Evolutionary conservation across 2,329 filamentous ascomycete species (phyloP).

Genomic region (Xylariales sp.): DNA sequence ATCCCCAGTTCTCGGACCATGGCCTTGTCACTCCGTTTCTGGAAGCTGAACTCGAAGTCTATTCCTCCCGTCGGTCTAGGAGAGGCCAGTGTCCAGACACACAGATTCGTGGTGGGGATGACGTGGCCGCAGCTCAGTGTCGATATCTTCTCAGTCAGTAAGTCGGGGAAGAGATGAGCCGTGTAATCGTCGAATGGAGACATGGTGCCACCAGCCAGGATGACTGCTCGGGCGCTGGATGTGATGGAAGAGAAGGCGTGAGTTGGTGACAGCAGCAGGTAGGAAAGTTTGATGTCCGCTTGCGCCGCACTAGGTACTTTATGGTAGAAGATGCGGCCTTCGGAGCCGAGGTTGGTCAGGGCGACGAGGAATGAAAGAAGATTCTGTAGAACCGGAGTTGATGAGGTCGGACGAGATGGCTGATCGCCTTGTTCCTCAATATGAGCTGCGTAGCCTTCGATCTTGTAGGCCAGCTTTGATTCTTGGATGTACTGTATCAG

Average conservation of each 20-base stretch:
- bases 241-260: slow-evolving; percentile 88
- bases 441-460: slow-evolving; percentile 78
- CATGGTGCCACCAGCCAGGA: slow-evolving; percentile 95
- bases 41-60: slow-evolving; percentile 83
- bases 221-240: slow-evolving; percentile 76
- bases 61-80: slow-evolving; percentile 32
- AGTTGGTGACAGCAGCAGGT: slow-evolving; percentile 85
- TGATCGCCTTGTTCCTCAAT: slow-evolving; percentile 42
- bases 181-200: slow-evolving; percentile 91
- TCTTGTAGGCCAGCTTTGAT: slow-evolving; percentile 89
- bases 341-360: slow-evolving; percentile 77
- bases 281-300: slow-evolving; percentile 62
- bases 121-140: slow-evolving; percentile 94
- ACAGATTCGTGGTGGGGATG: slow-evolving; percentile 75
- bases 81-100: slow-evolving; percentile 65
- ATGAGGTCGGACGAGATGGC: slow-evolving; percentile 29
- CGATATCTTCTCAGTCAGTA: slow-evolving; percentile 58
- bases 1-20: slow-evolving; percentile 73
- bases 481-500: slow-evolving; percentile 83
- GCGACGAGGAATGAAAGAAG: slow-evolving; percentile 65
- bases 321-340: slow-evolving; percentile 63
- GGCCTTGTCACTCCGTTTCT: slow-evolving; percentile 61
- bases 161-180: slow-evolving; percentile 76
- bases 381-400: slow-evolving; percentile 49
- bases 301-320: slow-evolving; percentile 30